Evolutionary conservation across 495 filamentous ascomycete genomes (phyloP).

Genomic region (Aspergillus saccharolyticus): DNA sequence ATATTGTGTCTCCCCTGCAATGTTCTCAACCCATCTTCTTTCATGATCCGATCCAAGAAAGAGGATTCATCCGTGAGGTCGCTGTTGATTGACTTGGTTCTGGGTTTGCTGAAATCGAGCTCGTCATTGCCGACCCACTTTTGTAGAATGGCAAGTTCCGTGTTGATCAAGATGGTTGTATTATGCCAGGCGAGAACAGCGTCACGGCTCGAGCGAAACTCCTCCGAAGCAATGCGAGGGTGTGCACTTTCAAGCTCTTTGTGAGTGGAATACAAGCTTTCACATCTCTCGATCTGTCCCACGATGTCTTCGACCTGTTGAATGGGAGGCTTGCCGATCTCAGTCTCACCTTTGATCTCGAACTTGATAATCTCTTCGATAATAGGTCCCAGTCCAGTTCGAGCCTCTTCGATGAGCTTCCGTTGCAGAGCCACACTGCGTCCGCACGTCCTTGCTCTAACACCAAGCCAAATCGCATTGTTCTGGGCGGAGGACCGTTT

Average conservation of each 20-base stretch:
- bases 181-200: slow-evolving; percentile 94
- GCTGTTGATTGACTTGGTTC: slow-evolving; percentile 41
- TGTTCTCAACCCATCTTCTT: slow-evolving; percentile 90
- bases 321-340: slow-evolving; percentile 78
- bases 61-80: slow-evolving; percentile 81
- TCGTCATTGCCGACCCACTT: slow-evolving; percentile 96
- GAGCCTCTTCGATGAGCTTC: slow-evolving; percentile 76
- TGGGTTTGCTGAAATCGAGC: slow-evolving; percentile 74
- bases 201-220: slow-evolving; percentile 74
- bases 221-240: slow-evolving; percentile 63
- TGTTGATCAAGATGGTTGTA: slow-evolving; percentile 96
- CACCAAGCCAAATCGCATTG: slow-evolving; percentile 84
- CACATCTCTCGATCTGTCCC: slow-evolving; percentile 79
- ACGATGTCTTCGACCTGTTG: slow-evolving; percentile 89
- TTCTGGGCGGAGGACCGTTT: slow-evolving; percentile 66
- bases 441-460: slow-evolving; percentile 76
- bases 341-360: slow-evolving; percentile 86
- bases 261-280: slow-evolving; percentile 76
- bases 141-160: slow-evolving; percentile 81
- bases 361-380: slow-evolving; percentile 88
- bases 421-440: slow-evolving; percentile 76
- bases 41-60: slow-evolving; percentile 95
- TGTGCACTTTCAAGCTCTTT: slow-evolving; percentile 66
- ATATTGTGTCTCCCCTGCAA: slow-evolving; percentile 79
- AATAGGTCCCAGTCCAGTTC: slow-evolving; percentile 58